Base-by-base conservation (phyloP, 805 yeast species). In the Candida germanica region DNA sequence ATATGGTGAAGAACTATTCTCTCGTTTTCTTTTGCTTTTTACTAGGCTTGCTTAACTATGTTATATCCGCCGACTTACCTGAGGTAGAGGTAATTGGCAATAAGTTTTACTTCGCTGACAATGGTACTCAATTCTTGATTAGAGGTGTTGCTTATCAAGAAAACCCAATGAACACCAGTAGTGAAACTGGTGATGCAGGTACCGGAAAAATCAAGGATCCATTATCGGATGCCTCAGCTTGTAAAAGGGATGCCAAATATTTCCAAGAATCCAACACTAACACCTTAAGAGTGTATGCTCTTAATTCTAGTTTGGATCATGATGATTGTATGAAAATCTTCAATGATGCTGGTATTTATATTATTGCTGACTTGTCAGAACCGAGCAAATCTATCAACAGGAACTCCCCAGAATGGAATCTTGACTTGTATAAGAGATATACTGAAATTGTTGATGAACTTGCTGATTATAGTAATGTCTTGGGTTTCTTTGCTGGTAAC, bases 401-500 rank as follows among this genome's bases (percentile, higher is more conserved):
- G 56, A 75, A 77, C 54, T 61, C 69, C 37, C 98, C 98, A 24
- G 60, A 66, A 36, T 88, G 96, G 96, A 77, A 80, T 56, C 63
- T 77, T 31, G 77, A 71, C 19, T 71, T 87, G 37, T 84, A 76
- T 64, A 66, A 77, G 40, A 77, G 97, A 58, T 91, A 91, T 69
- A 80, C 83, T 32, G 63, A 72, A 18, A 96, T 91, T 23, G 79
- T 93, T 39, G 97, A 93, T 61, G 66, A 74, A 48, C 77, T 93
- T 68, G 77, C 79, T 40, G 69, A 75, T 50, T 91, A 89, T 65
- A 64, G 81, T 31, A 91, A 91, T 63, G 76, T 87, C 13, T 71
- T 91, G 45, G 98, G 98, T 2, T 89, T 87, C 74, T 89, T 91
- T 64, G 98, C 98, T 19, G 98, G 98, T 43, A 93, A 93, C 64